Evolutionary conservation across 2,329 filamentous ascomycete species (phyloP).

Genomic region (Fonsecaea nubica): DNA sequence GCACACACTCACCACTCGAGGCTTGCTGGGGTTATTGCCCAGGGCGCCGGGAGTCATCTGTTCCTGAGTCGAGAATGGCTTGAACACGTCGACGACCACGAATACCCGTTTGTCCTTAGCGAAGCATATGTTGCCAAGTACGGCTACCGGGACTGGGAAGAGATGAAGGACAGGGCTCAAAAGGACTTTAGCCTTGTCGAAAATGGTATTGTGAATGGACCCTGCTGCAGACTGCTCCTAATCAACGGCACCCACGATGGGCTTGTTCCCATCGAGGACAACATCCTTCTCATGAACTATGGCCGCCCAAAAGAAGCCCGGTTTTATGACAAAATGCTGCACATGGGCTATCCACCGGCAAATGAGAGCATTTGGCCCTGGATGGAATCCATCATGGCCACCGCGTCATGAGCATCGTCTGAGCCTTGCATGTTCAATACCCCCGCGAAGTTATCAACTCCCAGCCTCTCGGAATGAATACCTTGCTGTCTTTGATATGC

Average conservation of each 20-base stretch:
- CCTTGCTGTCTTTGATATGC: conserved; percentile 30
- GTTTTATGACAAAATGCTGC: conserved; percentile 66
- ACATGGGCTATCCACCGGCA: conserved; percentile 69
- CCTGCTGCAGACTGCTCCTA: conserved; percentile 64
- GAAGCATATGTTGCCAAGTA: conserved; percentile 67
- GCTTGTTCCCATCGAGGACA: conserved; percentile 72
- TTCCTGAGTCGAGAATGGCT: conserved; percentile 68
- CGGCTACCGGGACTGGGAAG: conserved; percentile 64
- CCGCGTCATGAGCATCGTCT: conserved; percentile 17
- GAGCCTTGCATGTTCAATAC: conserved; percentile 13
- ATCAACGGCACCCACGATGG: conserved; percentile 70
- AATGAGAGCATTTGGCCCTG: conserved; percentile 39
- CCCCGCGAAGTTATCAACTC: conserved; percentile 27
- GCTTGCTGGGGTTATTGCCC: conserved; percentile 64
- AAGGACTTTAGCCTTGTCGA: conserved; percentile 69
- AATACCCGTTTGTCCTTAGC: conserved; percentile 67
- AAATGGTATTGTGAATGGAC: conserved; percentile 62
- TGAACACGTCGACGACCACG: conserved; percentile 67
- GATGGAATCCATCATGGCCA: conserved; percentile 38
- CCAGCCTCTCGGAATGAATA: conserved; percentile 29
- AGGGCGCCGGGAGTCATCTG: conserved; percentile 68
- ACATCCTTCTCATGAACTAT: conserved; percentile 68
- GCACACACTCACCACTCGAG: conserved; percentile 68
- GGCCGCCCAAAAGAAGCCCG: conserved; percentile 70
- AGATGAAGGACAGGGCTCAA: conserved; percentile 62